Evolutionary conservation across 2,329 filamentous ascomycete species (phyloP).

Genomic region (Colletotrichum sp.): DNA sequence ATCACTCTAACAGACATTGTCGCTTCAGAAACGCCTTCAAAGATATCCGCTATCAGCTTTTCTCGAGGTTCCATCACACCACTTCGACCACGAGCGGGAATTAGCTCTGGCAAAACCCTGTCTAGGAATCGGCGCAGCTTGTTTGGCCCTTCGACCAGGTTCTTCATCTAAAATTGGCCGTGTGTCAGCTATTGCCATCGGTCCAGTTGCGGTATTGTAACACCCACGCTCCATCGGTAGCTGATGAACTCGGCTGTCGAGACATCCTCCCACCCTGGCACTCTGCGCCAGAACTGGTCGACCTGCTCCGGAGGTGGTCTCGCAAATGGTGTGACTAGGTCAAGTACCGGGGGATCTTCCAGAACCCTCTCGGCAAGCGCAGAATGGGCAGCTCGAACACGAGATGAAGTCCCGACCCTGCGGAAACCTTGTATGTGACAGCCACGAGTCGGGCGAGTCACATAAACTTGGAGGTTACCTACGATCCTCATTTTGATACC

Average conservation of each 20-base stretch:
- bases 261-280: slow-evolving; percentile 54
- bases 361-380: not conserved
- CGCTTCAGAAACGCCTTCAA: slow-evolving; percentile 54
- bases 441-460: not conserved
- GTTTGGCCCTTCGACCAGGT: slow-evolving; percentile 52
- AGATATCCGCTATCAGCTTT: slow-evolving; percentile 59
- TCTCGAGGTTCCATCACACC: slow-evolving; percentile 48
- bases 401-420: not conserved
- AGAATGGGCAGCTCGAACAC: not conserved
- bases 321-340: not conserved
- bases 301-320: not conserved
- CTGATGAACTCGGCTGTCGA: slow-evolving; percentile 53
- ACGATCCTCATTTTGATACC: not conserved
- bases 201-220: not conserved
- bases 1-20: slow-evolving; percentile 67
- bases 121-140: slow-evolving; percentile 55
- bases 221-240: slow-evolving; percentile 60
- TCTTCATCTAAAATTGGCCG: slow-evolving; percentile 40
- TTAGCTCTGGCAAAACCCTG: slow-evolving; percentile 50
- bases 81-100: slow-evolving; percentile 42
- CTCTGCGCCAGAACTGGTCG: slow-evolving; percentile 55
- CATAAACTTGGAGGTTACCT: not conserved
- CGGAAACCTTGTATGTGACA: not conserved
- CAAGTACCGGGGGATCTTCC: not conserved
- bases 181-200: not conserved